Base-by-base conservation (phyloP, 1,284 basidiomycete genomes). In the Pseudozyma tsukubaensis region DNA sequence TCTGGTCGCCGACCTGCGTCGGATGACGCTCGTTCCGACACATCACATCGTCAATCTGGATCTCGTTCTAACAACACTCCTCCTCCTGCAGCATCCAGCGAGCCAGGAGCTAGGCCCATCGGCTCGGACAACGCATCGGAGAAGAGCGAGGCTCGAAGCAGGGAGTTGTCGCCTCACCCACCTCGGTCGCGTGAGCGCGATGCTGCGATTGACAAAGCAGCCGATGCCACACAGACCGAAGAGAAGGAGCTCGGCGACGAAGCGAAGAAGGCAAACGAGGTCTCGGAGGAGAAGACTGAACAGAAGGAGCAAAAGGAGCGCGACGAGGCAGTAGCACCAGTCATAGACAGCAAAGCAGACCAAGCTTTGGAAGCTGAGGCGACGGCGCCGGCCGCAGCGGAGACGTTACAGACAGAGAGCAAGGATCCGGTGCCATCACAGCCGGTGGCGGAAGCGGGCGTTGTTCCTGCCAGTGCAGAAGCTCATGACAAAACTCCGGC, bases 11-110 rank as follows among this genome's bases (percentile, higher is more conserved):
- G 55, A 4, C 57, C 70, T 39, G 58, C 59, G 0, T 72, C 70
- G 9, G 64, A 72, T 3, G 64, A 60, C 29, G 57, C 64, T 34
- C 59, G 63, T 14, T 72, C 64, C 9, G 70, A 71, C 24, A 50
- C 50, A 12, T 67, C 64, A n/a, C 56, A 64, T 37, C 63, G 62
- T 40, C 69, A 24, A 21, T 40, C 60, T 6, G 48, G 35, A 8
- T 47, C 58, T 3, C 63, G 66, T 7, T 69, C 61, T n/a, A 63
- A 61, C 48, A 51, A 61, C 37, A 65, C 62, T 10, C 63, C 58
- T 40, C 68, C 66, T 29, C 64, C 61, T 16, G 42, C 65, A 0
- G 49, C 56, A 21, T 65, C 63, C n/a, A 65, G 61, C 39, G 57
- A 63, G 37, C 16, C 51, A 36, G 53, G 60, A 18, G 16, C 19